Evolutionary conservation across 2,329 filamentous ascomycete genomes (phyloP).

Genomic region (Aspergillus sp.): DNA sequence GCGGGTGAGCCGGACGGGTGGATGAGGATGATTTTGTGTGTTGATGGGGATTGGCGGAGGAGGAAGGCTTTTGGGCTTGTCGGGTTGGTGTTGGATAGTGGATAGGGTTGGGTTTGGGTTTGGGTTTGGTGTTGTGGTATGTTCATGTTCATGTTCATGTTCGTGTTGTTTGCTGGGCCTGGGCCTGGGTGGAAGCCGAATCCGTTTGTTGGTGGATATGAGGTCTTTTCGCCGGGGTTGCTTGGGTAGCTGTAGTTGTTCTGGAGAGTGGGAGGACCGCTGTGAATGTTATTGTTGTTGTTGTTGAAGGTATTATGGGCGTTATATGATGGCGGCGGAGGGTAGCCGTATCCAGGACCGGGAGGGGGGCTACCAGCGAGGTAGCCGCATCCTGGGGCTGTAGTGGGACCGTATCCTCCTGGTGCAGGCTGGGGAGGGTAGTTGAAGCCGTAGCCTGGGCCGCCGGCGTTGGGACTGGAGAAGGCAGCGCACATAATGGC

Average conservation of each 20-base stretch:
- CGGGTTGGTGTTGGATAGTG: neutral
- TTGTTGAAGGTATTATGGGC: neutral
- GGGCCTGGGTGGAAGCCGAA: neutral
- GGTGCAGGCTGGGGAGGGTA: neutral
- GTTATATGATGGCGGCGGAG: neutral
- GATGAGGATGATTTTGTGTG: neutral
- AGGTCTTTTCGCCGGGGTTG: neutral
- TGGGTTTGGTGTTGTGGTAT: neutral
- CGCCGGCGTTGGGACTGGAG: neutral
- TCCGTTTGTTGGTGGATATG: neutral
- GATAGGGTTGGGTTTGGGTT: too few relatives aligned
- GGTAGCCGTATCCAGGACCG: neutral
- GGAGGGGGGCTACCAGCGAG: neutral
- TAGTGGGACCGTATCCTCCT: too few relatives aligned
- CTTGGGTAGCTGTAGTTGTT: too few relatives aligned
- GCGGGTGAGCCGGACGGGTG: neutral
- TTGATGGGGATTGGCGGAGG: neutral
- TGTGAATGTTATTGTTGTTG: neutral
- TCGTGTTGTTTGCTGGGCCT: neutral
- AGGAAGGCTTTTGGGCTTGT: neutral
- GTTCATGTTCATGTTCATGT: neutral
- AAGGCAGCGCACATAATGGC: neutral
- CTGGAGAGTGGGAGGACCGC: too few relatives aligned
- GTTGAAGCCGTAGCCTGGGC: neutral
- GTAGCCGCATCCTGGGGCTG: neutral